Conservation (phyloP, 306 rosid genomes). For the Vigna reflexopilosa region DNA sequence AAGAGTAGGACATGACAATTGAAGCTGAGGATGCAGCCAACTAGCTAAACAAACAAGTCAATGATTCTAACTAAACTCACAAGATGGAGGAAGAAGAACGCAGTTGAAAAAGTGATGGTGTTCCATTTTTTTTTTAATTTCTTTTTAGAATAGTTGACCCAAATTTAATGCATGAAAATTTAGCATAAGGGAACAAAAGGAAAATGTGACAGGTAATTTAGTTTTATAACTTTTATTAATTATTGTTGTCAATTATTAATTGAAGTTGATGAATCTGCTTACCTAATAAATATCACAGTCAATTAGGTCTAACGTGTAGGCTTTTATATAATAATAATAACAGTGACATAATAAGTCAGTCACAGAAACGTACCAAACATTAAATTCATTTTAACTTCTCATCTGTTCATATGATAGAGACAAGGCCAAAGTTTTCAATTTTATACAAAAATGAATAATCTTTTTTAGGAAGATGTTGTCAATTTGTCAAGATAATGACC, state of each 20-base stretch:
- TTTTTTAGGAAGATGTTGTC: background rate
- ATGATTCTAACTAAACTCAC: background rate
- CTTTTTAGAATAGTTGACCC: constrained; percentile 2
- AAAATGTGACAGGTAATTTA: constrained; percentile 8
- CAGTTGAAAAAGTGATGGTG: background rate
- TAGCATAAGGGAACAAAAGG: background rate
- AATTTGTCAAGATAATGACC: background rate
- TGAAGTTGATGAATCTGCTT: background rate
- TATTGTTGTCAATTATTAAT: constrained; percentile 4
- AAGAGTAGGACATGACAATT: too few relatives aligned
- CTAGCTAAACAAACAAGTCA: background rate
- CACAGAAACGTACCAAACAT: background rate
- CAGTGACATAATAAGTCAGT: background rate
- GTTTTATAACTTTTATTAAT: background rate
- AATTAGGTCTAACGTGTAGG: background rate
- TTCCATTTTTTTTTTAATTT: background rate
- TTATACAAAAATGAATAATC: background rate
- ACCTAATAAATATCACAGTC: constrained; percentile 17
- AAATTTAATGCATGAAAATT: background rate
- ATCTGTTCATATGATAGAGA: background rate
- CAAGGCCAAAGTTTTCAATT: background rate
- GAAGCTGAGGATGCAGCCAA: too few relatives aligned
- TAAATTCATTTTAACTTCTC: constrained; percentile 5
- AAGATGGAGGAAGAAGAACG: background rate
- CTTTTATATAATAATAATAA: background rate